Evolutionary conservation across 768 basidiomycete species (phyloP).

Genomic region (Tricholoma hemisulphureum): DNA sequence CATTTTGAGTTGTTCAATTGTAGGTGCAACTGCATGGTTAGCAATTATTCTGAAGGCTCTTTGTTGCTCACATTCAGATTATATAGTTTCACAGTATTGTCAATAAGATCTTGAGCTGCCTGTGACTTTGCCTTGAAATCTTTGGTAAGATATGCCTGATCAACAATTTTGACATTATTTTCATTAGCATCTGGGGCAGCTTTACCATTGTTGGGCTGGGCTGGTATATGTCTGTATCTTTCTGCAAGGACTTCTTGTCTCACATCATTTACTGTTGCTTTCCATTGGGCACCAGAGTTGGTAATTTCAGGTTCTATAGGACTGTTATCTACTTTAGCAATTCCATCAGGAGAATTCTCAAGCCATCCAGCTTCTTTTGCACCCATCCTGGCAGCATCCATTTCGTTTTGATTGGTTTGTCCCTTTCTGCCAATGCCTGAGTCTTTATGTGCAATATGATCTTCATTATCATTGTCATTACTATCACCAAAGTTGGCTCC

Average conservation of each 20-base stretch:
- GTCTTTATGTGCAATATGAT: background rate
- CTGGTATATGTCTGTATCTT: background rate
- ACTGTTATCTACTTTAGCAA: background rate
- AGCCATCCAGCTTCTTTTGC: background rate
- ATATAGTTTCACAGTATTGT: background rate
- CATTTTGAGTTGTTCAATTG: background rate
- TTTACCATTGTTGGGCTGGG: background rate
- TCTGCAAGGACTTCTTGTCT: slow-evolving; percentile 1
- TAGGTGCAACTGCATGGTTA: background rate
- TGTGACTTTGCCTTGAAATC: background rate
- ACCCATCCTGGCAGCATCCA: background rate
- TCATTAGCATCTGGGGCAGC: background rate
- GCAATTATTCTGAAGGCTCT: background rate
- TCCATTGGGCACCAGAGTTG: background rate
- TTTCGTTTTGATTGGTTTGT: background rate
- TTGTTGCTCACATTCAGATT: slow-evolving; percentile 33
- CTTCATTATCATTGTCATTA: background rate
- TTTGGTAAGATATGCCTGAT: background rate
- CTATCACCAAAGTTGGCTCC: background rate
- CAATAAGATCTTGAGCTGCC: background rate
- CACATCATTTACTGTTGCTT: background rate
- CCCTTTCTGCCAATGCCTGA: background rate
- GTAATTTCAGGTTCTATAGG: background rate
- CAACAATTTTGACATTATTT: slow-evolving; percentile 5
- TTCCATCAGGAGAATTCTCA: background rate